These are phyloP conservation scores for Rhynchosporium secalis DNA, from an alignment of 2,329 filamentous ascomycete species.

Conservation along the genomic window DNA sequence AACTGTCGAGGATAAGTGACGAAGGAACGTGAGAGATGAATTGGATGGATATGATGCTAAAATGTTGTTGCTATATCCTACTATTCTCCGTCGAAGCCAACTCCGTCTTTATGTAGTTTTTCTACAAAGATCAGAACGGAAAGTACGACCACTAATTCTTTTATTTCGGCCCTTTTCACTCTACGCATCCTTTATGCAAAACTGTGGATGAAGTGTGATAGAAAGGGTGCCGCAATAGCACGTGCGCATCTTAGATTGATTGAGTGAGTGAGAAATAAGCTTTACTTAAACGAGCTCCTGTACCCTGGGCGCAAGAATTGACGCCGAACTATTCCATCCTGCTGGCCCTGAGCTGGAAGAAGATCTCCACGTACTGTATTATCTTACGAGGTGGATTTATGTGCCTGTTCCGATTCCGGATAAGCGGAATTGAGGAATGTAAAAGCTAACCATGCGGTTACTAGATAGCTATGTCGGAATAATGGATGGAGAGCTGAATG, in stretches of 20 bases:
- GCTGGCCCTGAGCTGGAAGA: neutral
- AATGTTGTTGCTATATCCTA: too few relatives aligned
- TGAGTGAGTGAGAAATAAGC: neutral
- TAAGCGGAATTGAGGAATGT: neutral
- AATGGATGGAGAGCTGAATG: neutral
- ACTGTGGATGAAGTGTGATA: too few relatives aligned
- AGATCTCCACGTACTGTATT: too few relatives aligned
- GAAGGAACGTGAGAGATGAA: neutral
- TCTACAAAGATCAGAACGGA: neutral
- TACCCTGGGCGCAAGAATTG: conserved; percentile 4
- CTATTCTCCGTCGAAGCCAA: neutral
- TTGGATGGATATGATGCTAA: too few relatives aligned
- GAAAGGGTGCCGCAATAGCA: too few relatives aligned
- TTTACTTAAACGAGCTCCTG: conserved; percentile 13
- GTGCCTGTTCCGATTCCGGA: too few relatives aligned
- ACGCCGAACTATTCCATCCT: neutral
- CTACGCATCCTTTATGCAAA: too few relatives aligned
- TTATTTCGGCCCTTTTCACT: neutral
- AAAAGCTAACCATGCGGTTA: neutral
- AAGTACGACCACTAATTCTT: neutral
- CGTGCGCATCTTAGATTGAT: too few relatives aligned
- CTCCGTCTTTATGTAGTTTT: neutral
- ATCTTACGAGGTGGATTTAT: too few relatives aligned
- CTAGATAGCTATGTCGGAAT: neutral
- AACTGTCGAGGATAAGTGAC: neutral